Evolutionary conservation across 257 asterid genomes (phyloP).

Genomic region (Nicotiana tabacum): DNA sequence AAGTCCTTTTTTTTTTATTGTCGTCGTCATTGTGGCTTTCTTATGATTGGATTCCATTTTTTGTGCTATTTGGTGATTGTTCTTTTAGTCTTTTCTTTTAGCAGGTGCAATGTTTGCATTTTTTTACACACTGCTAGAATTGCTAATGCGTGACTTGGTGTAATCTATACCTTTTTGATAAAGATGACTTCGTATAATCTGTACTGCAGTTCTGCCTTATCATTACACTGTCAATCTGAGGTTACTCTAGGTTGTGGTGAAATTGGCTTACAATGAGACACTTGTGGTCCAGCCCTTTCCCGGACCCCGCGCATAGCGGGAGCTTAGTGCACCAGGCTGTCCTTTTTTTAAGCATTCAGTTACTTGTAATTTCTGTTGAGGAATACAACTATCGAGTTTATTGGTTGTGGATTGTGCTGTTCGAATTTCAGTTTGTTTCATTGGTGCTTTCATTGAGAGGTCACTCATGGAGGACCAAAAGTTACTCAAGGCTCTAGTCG

Average conservation of each 20-base stretch:
- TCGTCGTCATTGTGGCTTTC: background rate
- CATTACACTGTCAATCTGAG: background rate
- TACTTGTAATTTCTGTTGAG: no score
- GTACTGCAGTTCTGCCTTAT: background rate
- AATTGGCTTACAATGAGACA: background rate
- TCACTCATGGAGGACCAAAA: no score
- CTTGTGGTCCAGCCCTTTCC: no score
- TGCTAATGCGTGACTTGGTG: background rate
- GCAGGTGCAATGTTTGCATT: background rate
- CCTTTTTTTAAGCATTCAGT: no score
- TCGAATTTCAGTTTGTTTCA: no score
- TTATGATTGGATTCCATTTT: background rate
- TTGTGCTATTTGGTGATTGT: background rate
- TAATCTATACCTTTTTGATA: background rate
- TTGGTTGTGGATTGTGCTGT: no score
- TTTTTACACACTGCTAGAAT: background rate
- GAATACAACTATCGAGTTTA: no score
- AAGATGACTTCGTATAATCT: background rate
- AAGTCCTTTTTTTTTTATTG: constrained; percentile 26
- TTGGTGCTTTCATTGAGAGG: no score
- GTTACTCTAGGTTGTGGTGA: background rate
- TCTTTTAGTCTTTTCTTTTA: background rate
- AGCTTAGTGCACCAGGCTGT: no score
- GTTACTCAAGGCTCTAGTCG: no score
- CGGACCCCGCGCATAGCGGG: no score